Base-by-base conservation (phyloP, 2,329 filamentous ascomycete genomes). In the Colletotrichum spaethianum region DNA sequence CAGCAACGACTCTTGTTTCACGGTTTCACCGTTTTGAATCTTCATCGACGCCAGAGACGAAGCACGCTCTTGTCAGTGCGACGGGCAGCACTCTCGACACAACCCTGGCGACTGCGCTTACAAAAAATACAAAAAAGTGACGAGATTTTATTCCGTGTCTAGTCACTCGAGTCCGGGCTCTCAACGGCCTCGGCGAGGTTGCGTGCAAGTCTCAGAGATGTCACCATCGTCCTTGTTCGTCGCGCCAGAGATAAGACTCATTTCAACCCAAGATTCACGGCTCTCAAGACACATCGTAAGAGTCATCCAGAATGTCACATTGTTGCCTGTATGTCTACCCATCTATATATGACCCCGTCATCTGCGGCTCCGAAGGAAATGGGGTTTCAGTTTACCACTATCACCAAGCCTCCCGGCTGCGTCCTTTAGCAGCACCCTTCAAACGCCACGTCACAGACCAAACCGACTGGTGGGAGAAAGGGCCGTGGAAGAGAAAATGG, bases 261-360 rank as follows among this genome's bases (percentile, higher is more conserved):
- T 14, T 14, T 28, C 55, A 9, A 6, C 23, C 1, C 55, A 28
- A 23, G 12, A 16, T 59, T 23, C 8, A 8, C 1, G 28, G 7
- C 8, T 23, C 6, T 14, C 16, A 26, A 31, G 6, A 50, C 23
- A 20, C 28, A 33, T n/a, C 14, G 7, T 31, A 38, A 48, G 38
- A 33, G 57, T 23, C 38, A 61, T 46, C 55, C 20, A 23, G 31
- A 44, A 44, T 31, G 23, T 67, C 33, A 55, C 46, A 48, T 61
- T 60, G 40, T 26, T 11, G 42, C 31, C 31, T 28, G 33, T 26
- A 33, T 61, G 28, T 60, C 44, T 53, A 67, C 16, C 36, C 31
- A 48, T 55, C 20, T 62, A 55, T 33, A 28, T 55, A 16, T 50
- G 20, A 26, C 23, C 11, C 31, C 50, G 23, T 55, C 46, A 33